phyloP scores from a whole-genome alignment of 306 rosid species.

The Prinsepia uniflora region DNA sequence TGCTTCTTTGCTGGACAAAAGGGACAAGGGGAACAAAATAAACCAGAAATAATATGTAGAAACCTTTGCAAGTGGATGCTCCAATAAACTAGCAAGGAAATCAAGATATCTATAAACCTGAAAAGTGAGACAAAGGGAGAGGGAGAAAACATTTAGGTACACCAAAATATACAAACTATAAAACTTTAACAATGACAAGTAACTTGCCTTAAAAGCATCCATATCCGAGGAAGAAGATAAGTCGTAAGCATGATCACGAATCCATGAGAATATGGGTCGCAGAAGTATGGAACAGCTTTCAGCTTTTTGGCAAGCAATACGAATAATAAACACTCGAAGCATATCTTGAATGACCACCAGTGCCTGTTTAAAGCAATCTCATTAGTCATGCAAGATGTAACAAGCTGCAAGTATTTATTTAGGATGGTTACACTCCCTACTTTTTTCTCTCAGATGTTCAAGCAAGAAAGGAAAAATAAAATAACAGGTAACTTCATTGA shows the following conservation, averaged over 20 bases:
- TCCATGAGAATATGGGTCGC: constrained; percentile 60
- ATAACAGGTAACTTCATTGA: neutral
- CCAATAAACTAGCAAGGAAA: constrained; percentile 81
- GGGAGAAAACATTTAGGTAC: neutral
- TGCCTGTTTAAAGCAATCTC: constrained; percentile 45
- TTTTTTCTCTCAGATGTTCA: neutral
- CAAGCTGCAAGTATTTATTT: constrained; percentile 3
- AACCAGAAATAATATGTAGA: neutral
- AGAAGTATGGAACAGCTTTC: constrained; percentile 60
- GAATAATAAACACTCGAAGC: constrained; percentile 74
- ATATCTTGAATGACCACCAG: constrained; percentile 82
- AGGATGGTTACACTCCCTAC: neutral
- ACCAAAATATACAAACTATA: constrained; percentile 17
- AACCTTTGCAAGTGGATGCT: constrained; percentile 94
- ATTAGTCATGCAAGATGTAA: constrained; percentile 17
- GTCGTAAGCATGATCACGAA: constrained; percentile 50
- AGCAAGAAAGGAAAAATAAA: neutral
- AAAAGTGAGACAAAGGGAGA: constrained; percentile 24
- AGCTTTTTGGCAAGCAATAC: constrained; percentile 59
- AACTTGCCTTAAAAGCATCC: constrained; percentile 67
- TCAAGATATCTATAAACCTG: constrained; percentile 88
- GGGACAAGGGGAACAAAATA: constrained; percentile 14
- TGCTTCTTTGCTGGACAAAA: neutral
- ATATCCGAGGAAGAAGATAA: constrained; percentile 47
- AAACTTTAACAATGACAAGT: constrained; percentile 16